Evolutionary conservation across 495 filamentous ascomycete species (phyloP), one percentile per base, ranked within the genome.

Genomic region (Parathielavia appendiculata): DNA sequence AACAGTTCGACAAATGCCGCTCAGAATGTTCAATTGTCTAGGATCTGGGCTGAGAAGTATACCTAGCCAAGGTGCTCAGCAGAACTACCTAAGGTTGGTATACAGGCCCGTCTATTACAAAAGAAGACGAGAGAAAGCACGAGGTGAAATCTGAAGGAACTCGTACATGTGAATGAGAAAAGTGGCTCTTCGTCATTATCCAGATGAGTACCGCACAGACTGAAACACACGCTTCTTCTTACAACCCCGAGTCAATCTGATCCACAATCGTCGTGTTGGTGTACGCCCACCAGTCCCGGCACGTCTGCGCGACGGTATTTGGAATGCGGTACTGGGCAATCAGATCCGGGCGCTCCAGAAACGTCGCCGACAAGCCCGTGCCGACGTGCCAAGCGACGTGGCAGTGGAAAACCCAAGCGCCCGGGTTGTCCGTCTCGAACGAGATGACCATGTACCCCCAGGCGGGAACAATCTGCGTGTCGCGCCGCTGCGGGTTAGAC

Each of bases 161-260:
- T n/a, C n/a, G n/a, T n/a, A n/a, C n/a, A n/a, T n/a, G n/a, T n/a
- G n/a, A n/a, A n/a, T n/a, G n/a, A n/a, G n/a, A n/a, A n/a, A n/a
- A n/a, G n/a, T n/a, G n/a, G n/a, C n/a, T n/a, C n/a, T n/a, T n/a
- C n/a, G n/a, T n/a, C n/a, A n/a, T n/a, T n/a, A n/a, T n/a, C n/a
- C n/a, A n/a, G n/a, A n/a, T n/a, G n/a, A n/a, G n/a, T n/a, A n/a
- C n/a, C n/a, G n/a, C n/a, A n/a, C n/a, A n/a, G n/a, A n/a, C n/a
- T n/a, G n/a, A n/a, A n/a, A n/a, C n/a, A n/a, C n/a, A 35, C 34
- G 34, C 11, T 35, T 35, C 38, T 17, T 19, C 17, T 44, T 11
- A 44, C 44, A 47, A 26, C 20, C 44, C 44, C 44, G 44, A 47
- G 41, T 44, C 41, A 44, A 44, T 44, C 41, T 44, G 41, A 6